Evolutionary conservation across 352 stramenopile species (phyloP).

Genomic region (Phytophthora cactorum): DNA sequence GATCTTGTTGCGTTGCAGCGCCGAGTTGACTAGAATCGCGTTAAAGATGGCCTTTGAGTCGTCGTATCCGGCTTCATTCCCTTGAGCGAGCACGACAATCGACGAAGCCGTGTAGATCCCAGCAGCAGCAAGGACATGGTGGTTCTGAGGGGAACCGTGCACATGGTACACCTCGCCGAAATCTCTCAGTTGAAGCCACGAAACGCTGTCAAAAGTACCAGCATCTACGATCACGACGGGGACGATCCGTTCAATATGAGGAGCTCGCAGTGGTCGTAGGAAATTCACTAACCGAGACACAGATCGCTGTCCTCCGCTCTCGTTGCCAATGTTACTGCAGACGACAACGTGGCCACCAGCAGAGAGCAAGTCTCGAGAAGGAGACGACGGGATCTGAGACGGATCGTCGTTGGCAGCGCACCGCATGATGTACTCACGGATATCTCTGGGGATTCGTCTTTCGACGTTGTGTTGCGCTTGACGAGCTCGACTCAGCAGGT

Average conservation of each 20-base stretch:
- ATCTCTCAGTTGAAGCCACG: conserved; percentile 69
- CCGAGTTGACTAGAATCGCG: conserved; percentile 81
- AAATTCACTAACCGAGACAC: conserved; percentile 80
- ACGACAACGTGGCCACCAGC: conserved; percentile 80
- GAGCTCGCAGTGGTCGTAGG: conserved; percentile 69
- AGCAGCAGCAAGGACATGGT: conserved; percentile 69
- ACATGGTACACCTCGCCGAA: conserved; percentile 86
- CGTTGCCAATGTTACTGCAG: conserved; percentile 77
- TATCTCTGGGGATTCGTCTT: conserved; percentile 58
- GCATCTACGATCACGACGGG: conserved; percentile 82
- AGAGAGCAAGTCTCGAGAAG: conserved; percentile 48
- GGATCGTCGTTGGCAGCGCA: conserved; percentile 38
- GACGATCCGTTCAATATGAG: conserved; percentile 69
- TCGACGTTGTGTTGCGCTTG: conserved; percentile 79
- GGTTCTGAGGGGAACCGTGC: conserved; percentile 74
- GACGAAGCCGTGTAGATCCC: conserved; percentile 84
- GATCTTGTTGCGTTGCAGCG: conserved; percentile 64
- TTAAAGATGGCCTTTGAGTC: conserved; percentile 91
- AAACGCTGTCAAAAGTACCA: conserved; percentile 65
- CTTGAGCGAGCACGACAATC: conserved; percentile 83
- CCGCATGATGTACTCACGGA: conserved; percentile 67
- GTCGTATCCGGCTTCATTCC: conserved; percentile 71
- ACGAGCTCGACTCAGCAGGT: conserved; percentile 59
- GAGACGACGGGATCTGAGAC: conserved; percentile 47
- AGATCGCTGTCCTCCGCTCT: conserved; percentile 61